Evolutionary conservation across 257 asterid species (phyloP).

Genomic region (Buddleja alternifolia): DNA sequence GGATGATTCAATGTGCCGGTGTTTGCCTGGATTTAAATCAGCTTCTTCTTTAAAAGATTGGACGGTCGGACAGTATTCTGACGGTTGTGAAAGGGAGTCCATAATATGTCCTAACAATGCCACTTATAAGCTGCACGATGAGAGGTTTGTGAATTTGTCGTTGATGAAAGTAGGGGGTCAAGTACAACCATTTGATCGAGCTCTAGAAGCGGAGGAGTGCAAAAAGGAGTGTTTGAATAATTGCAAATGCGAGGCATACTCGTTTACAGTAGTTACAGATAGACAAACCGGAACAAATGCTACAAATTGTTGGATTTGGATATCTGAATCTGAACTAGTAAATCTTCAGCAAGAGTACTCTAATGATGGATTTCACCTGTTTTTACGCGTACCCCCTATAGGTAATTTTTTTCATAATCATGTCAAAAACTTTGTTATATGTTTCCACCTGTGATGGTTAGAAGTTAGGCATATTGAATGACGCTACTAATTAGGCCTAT

Average conservation of each 20-base stretch:
- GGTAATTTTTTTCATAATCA: conserved; percentile 33
- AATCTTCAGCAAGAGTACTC: conserved; percentile 27
- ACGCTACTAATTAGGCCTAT: too few species aligned
- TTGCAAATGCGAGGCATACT: conserved; percentile 42
- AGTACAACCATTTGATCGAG: background rate
- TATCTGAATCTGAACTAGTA: background rate
- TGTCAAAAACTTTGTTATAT: too few species aligned
- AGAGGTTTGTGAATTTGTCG: conserved; percentile 17
- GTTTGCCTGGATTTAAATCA: conserved; percentile 40
- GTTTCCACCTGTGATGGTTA: too few species aligned
- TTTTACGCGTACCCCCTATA: conserved; percentile 26
- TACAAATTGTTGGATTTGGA: conserved; percentile 35
- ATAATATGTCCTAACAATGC: conserved; percentile 26
- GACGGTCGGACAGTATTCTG: background rate
- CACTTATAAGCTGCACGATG: too few species aligned
- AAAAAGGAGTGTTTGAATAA: conserved; percentile 27
- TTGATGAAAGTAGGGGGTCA: background rate
- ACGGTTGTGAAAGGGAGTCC: conserved; percentile 25
- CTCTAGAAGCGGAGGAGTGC: conserved; percentile 20
- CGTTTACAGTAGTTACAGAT: background rate
- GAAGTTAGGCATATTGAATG: too few species aligned
- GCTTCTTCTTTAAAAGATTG: conserved; percentile 3
- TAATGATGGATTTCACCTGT: conserved; percentile 8
- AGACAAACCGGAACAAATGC: background rate
- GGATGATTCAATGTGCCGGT: conserved; percentile 21